Conservation (phyloP, 805 yeast species). For the Torulaspora indica region DNA sequence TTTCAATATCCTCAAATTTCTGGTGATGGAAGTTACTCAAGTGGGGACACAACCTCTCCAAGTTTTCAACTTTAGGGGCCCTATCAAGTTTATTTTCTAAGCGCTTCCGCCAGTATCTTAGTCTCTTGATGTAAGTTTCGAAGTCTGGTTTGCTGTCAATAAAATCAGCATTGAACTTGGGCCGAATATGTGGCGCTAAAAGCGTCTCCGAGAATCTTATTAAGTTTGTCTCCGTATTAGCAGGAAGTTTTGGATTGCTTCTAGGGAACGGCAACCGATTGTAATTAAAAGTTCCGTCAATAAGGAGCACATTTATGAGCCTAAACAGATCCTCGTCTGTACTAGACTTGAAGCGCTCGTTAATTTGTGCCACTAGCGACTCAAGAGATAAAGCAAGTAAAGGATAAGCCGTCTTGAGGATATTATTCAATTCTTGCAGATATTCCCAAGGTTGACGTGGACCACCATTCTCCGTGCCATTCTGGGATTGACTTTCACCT, state of each 20-base stretch:
- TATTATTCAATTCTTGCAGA: conserved; percentile 88
- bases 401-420: conserved; percentile 94
- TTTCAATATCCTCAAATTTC: conserved; percentile 93
- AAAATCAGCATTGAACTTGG: conserved; percentile 88
- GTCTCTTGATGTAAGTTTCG: conserved; percentile 75
- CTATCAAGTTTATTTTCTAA: conserved; percentile 88
- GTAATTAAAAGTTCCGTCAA: conserved; percentile 88
- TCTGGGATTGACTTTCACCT: conserved; percentile 18
- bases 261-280: conserved; percentile 82
- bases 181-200: conserved; percentile 78
- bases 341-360: conserved; percentile 85
- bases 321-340: conserved; percentile 97
- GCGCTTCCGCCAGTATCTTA: conserved; percentile 89
- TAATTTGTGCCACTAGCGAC: conserved; percentile 91
- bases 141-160: conserved; percentile 81
- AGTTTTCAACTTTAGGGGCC: conserved; percentile 68
- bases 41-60: conserved; percentile 91
- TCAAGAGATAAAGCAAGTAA: conserved; percentile 86
- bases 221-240: conserved; percentile 84
- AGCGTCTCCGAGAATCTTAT: conserved; percentile 89
- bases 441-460: conserved; percentile 88
- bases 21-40: conserved; percentile 96
- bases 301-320: conserved; percentile 81
- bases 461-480: conserved; percentile 18
- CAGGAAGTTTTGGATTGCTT: conserved; percentile 82